Evolutionary conservation across 768 basidiomycete genomes (phyloP), one percentile per base, ranked within the genome.

Genomic region (Lentinula aciculospora): DNA sequence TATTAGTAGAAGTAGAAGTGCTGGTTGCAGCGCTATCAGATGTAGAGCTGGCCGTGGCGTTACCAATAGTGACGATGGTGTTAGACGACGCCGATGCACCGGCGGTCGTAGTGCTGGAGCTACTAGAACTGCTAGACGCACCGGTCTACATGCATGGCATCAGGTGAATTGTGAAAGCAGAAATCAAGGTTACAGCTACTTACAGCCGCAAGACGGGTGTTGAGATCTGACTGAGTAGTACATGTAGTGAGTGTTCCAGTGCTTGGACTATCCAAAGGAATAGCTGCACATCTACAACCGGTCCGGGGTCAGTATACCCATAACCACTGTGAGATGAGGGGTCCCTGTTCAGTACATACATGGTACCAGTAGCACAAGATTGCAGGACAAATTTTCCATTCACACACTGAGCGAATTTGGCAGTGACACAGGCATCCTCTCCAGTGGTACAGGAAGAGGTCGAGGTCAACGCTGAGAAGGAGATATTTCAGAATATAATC

Each of bases 351-450:
- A 8, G 21, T 5, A 29, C 46, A 49, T 62, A 76, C 74, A 73
- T 62, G n/a, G 72, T 75, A 21, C 72, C 71, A 29, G 61, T 56
- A 19, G 66, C 72, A 55, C 76, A 77, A 25, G 66, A 62, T 46
- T 71, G 67, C 46, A 70, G 44, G 31, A 74, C 68, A 56, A 77
- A 76, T 57, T 72, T 73, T 54, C 81, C 81, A 29, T 66, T 69
- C 15, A 80, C 81, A 63, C 85, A 86, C 59, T 81, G 82, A 1
- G 84, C 83, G 58, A 86, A 80, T 32, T 74, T 60, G 36, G 68
- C 65, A 60, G 71, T 67, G 9, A 83, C 67, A 62, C 85, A 87
- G 7, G 82, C 81, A 37, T 76, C 63, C 48, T 78, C 68, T 15
- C 76, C 70, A 7, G 62, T 65, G 37, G 71, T 72, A 58, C 77